These are phyloP conservation scores for Rhynchospora breviuscula DNA, from an alignment of 176 grass and related monocot species.

Conservation along the genomic window DNA sequence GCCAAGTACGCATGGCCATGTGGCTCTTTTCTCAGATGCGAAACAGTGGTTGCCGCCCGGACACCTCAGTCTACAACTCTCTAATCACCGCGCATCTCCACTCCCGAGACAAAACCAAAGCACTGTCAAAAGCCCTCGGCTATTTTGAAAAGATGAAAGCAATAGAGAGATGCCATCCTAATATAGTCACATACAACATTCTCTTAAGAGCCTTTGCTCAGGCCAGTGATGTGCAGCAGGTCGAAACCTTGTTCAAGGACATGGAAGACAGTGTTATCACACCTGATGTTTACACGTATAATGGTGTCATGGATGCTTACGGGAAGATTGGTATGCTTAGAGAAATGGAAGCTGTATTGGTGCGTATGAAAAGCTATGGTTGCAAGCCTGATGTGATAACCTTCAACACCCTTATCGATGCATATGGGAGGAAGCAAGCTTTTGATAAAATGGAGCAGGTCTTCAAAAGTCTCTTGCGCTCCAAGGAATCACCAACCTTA, in stretches of 20 bases:
- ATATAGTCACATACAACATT: slow-evolving; percentile 93
- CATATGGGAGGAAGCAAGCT: slow-evolving; percentile 66
- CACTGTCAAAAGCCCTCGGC: slow-evolving; percentile 58
- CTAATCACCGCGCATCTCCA: slow-evolving; percentile 74
- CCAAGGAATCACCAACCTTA: slow-evolving; percentile 74
- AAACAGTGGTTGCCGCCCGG: slow-evolving; percentile 69
- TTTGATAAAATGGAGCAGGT: slow-evolving; percentile 99
- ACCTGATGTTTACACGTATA: slow-evolving; percentile 70
- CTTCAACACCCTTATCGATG: slow-evolving; percentile 91
- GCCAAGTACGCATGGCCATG: slow-evolving; percentile 94
- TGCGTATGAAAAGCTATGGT: slow-evolving; percentile 71
- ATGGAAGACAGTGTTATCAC: slow-evolving; percentile 61
- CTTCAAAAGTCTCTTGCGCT: slow-evolving; percentile 75
- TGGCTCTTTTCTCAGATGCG: slow-evolving; percentile 94
- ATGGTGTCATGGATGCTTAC: slow-evolving; percentile 77
- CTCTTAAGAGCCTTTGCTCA: slow-evolving; percentile 84
- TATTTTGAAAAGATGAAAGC: slow-evolving; percentile 98
- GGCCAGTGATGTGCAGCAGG: slow-evolving; percentile 58
- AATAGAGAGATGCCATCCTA: slow-evolving; percentile 71
- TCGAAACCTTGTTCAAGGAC: slow-evolving; percentile 78
- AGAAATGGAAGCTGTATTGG: slow-evolving; percentile 81
- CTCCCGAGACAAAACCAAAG: slow-evolving; percentile 77
- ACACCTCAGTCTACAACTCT: slow-evolving; percentile 87
- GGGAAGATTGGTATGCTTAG: slow-evolving; percentile 88
- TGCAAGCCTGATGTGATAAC: slow-evolving; percentile 83